Evolutionary conservation across 2,329 filamentous ascomycete species (phyloP), one percentile per base, ranked within the genome.

Genomic region (Chrysoporthe cubensis): DNA sequence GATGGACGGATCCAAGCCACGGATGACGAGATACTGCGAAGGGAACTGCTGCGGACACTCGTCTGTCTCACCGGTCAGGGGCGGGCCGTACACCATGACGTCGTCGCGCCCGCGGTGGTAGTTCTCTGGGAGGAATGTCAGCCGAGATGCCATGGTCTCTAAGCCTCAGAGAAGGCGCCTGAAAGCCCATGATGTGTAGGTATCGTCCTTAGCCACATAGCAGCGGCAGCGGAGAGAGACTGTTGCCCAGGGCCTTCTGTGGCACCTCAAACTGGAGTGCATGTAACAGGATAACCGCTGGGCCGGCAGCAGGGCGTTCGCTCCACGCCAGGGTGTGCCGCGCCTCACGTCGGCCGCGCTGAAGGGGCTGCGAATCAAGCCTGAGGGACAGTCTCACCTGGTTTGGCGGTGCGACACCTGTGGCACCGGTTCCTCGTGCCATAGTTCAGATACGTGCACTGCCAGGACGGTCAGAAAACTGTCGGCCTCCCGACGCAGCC

Each of bases 1-100:
- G 6, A 93, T 87, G 16, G 90, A 89, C 0, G 86, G 80, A 43
- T 92, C 88, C 7, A 96, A 80, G 8, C 90, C 90, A 69, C 91
- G 88, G 34, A 96, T 82, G 4, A 96, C 87, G 26, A 96, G 80
- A 71, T 94, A 93, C 72, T 94, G 92, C 0, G 91, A 93, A 1
- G 90, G 86, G 0, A 85, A 78, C 67, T 89, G 75, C 65, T 82
- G 76, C 59, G 79, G 77, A 64, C 78, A 79, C 69, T 81, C 79
- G 65, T 82, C 80, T 32, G 79, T 81, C 71, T 81, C 80, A 63
- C 80, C 80, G 42, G 80, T 81, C 16, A 82, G 71, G 46, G 78
- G 76, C 62, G 79, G 79, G 7, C 79, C 80, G 48, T 70, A 68
- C 14, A 66, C 63, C 3, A 72, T 69, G 14, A 70, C 68, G 61